phyloP scores from a whole-genome alignment of 192 early-diverging fungal species.

The Podila epicladia region DNA sequence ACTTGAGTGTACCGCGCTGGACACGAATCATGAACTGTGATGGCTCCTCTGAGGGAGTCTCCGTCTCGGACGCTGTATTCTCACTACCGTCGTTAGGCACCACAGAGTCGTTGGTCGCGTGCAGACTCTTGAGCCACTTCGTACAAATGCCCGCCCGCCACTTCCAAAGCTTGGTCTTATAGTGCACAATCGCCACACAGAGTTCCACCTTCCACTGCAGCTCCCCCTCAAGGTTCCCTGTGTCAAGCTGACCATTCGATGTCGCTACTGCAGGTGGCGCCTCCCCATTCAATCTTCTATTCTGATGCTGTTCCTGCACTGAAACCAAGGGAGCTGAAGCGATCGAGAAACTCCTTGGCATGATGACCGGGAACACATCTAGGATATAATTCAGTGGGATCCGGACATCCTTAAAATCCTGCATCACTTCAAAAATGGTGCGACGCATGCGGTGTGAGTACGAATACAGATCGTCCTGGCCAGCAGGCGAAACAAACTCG shows the following conservation, averaged over 20 bases:
- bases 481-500: conserved; percentile 81
- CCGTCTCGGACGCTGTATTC: background rate
- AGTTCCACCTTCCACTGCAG: conserved; percentile 68
- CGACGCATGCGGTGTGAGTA: conserved; percentile 86
- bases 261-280: background rate
- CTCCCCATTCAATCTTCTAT: background rate
- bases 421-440: conserved; percentile 84
- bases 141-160: conserved; percentile 87
- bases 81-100: background rate
- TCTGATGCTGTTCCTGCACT: conserved; percentile 29
- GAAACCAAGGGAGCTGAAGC: conserved; percentile 65
- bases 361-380: conserved; percentile 85
- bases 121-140: conserved; percentile 64
- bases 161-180: conserved; percentile 80
- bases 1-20: conserved; percentile 70
- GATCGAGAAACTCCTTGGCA: conserved; percentile 88
- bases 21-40: conserved; percentile 58
- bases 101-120: conserved; percentile 3
- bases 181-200: conserved; percentile 87
- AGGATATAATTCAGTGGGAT: conserved; percentile 83
- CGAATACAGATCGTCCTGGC: conserved; percentile 89
- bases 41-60: background rate
- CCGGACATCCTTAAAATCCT: conserved; percentile 82
- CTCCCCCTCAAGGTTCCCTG: conserved; percentile 18
- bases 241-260: conserved; percentile 12